These are phyloP conservation scores for Xenoacremonium recifei DNA, from an alignment of 2,329 filamentous ascomycete species.

Conservation along the genomic window DNA sequence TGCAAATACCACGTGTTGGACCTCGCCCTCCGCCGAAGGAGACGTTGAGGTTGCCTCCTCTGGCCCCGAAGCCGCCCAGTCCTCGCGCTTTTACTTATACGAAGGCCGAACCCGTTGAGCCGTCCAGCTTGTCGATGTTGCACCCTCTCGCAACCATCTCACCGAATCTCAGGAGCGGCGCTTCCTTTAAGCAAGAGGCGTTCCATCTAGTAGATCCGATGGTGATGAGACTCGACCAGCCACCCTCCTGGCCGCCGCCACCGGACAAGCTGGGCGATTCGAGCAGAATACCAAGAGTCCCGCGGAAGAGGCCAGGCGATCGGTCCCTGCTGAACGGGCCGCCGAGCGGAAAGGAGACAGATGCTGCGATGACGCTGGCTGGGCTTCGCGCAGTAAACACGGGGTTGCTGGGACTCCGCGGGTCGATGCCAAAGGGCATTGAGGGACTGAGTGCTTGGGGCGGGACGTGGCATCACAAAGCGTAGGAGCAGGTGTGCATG, in stretches of 20 bases:
- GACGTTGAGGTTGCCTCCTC: slow-evolving; percentile 28
- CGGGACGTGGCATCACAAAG: slow-evolving; percentile 9
- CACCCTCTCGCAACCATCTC: slow-evolving; percentile 29
- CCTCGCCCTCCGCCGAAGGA: slow-evolving; percentile 10
- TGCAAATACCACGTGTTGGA: slow-evolving; percentile 22
- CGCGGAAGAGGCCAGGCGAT: too few species aligned
- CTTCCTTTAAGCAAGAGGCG: slow-evolving; percentile 13
- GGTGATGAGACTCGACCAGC: slow-evolving; percentile 17
- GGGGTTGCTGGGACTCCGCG: not conserved
- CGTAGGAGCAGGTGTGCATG: slow-evolving; percentile 9
- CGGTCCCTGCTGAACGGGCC: not conserved
- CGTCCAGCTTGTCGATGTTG: slow-evolving; percentile 23
- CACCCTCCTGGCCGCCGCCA: too few species aligned
- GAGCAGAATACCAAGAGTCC: too few species aligned
- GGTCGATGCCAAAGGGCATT: not conserved
- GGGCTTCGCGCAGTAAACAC: not conserved
- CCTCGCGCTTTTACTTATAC: slow-evolving; percentile 14
- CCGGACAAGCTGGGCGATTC: too few species aligned
- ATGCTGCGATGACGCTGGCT: slow-evolving; percentile 14
- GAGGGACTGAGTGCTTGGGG: slow-evolving; percentile 18
- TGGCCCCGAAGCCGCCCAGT: slow-evolving; percentile 23
- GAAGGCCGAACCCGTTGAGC: slow-evolving; percentile 29
- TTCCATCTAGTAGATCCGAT: slow-evolving; percentile 24
- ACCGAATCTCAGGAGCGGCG: slow-evolving; percentile 26
- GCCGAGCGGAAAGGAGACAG: slow-evolving; percentile 14